These are phyloP conservation scores for Colletotrichum eleusines DNA, from an alignment of 2,329 filamentous ascomycete genomes.

Conservation along the genomic window DNA sequence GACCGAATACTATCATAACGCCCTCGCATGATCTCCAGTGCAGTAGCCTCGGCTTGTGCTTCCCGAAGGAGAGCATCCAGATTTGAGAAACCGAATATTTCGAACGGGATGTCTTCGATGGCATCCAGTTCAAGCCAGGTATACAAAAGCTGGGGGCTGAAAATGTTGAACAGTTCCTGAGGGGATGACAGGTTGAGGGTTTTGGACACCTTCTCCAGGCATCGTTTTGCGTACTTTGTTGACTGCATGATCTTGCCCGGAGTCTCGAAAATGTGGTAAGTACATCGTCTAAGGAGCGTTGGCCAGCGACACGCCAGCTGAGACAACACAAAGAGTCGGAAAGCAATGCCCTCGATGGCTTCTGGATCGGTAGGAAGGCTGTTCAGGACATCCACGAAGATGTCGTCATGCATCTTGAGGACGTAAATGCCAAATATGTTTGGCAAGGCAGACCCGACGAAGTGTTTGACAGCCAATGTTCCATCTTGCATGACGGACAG, in stretches of 20 bases:
- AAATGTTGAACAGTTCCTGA: conserved; percentile 81
- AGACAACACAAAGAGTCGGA: conserved; percentile 81
- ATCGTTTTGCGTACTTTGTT: conserved; percentile 77
- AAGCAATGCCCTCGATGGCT: conserved; percentile 84
- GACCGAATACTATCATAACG: conserved; percentile 72
- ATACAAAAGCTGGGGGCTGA: conserved; percentile 89
- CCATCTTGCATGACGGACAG: conserved; percentile 78
- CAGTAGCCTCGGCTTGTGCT: conserved; percentile 81
- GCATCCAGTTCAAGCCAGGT: conserved; percentile 83
- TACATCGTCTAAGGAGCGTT: conserved; percentile 85
- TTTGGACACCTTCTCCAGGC: conserved; percentile 74
- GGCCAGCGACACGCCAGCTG: conserved; percentile 86
- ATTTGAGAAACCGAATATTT: conserved; percentile 83
- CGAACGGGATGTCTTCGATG: conserved; percentile 81
- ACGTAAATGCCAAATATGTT: conserved; percentile 84
- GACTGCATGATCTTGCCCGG: conserved; percentile 78
- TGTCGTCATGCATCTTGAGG: conserved; percentile 83
- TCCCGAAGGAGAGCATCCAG: conserved; percentile 77
- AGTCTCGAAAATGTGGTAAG: conserved; percentile 95
- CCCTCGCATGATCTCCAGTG: conserved; percentile 84
- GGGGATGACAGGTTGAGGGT: conserved; percentile 74
- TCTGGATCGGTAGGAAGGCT: conserved; percentile 80
- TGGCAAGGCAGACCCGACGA: conserved; percentile 76
- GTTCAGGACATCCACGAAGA: conserved; percentile 86
- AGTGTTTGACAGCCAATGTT: conserved; percentile 79